Base-by-base conservation (phyloP, 495 filamentous ascomycete species). In the Alectoria sarmentosa region DNA sequence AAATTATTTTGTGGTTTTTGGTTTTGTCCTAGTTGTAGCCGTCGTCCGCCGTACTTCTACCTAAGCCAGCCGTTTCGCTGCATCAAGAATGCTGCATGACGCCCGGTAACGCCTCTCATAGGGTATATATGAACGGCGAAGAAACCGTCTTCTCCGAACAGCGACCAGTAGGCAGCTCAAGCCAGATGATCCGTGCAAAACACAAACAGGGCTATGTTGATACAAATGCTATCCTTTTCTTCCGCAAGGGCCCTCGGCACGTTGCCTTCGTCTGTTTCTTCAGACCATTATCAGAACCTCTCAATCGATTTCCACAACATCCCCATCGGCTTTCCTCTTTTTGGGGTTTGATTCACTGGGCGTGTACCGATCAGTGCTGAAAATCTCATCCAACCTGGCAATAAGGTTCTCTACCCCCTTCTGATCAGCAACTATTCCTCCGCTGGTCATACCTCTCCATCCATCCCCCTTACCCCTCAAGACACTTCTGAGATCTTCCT, bases 371-470 rank as follows among this genome's bases (percentile, higher is more conserved):
- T 26, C 30, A 13, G 48, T 37, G 30, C 44, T 30, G 55, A 70
- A 68, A 34, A 72, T 37, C 21, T 62, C 64, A 63, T 72, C 64
- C 19, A 72, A 49, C 54, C 44, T 68, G 15, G 38, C 36, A 17
- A 83, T 59, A 15, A 82, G 73, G 57, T 74, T 75, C 38, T 75
- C 78, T n/a, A 82, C 69, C 38, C 75, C 74, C 10, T 75, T 71
- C 57, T 73, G 58, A 11, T 72, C 63, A 15, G 78, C 75, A 46
- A 78, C 72, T 58, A 75, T 77, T 14, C 80, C 80, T 57, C 76
- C 77, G 2, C 76, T 78, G 4, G 28, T 55, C 15, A 80, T 70
- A n/a, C 80, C 80, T 58, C 71, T 73, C 80, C 80, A 83, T 26
- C 78, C 78, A 41, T 78, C 68, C 42, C 80, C 80, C 49, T 75